phyloP scores from a whole-genome alignment of 345 rosid genomes.

The Pugionium dolabratum region DNA sequence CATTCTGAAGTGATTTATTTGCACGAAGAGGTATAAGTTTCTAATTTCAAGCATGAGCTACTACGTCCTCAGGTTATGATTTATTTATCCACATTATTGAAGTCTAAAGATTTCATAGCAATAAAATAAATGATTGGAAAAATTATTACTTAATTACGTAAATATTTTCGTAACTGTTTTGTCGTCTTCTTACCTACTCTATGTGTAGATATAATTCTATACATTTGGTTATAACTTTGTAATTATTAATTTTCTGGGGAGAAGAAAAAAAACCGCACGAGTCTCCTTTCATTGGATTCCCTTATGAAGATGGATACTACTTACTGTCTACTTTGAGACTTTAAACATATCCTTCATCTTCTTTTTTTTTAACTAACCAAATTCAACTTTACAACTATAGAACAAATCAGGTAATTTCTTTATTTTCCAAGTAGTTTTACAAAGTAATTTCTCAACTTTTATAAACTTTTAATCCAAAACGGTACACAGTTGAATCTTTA shows the following conservation, averaged over 20 bases:
- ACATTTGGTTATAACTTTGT: conserved; percentile 11
- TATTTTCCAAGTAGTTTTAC: background rate
- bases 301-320: conserved; percentile 14
- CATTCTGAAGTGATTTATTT: background rate
- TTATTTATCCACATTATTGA: too few species aligned
- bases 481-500: conserved; percentile 23
- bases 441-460: conserved; percentile 3
- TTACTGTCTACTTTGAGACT: conserved; percentile 23
- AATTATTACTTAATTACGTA: background rate
- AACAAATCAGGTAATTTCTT: background rate
- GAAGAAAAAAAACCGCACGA: conserved; percentile 38
- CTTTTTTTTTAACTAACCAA: background rate
- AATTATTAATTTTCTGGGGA: conserved; percentile 13
- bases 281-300: conserved; percentile 44
- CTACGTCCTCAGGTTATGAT: too few species aligned
- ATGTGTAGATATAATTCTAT: background rate
- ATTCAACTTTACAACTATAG: background rate
- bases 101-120: too few species aligned
- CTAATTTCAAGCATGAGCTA: too few species aligned
- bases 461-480: conserved; percentile 7
- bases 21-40: too few species aligned
- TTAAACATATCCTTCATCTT: background rate
- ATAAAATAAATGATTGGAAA: conserved; percentile 8
- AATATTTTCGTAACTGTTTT: conserved; percentile 1
- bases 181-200: conserved; percentile 32